Percentiles rank a stretch among this genome's conserved stretches.
Conservation (phyloP, 2,329 filamentous ascomycete genomes). For the Diplocarpon mali region DNA sequence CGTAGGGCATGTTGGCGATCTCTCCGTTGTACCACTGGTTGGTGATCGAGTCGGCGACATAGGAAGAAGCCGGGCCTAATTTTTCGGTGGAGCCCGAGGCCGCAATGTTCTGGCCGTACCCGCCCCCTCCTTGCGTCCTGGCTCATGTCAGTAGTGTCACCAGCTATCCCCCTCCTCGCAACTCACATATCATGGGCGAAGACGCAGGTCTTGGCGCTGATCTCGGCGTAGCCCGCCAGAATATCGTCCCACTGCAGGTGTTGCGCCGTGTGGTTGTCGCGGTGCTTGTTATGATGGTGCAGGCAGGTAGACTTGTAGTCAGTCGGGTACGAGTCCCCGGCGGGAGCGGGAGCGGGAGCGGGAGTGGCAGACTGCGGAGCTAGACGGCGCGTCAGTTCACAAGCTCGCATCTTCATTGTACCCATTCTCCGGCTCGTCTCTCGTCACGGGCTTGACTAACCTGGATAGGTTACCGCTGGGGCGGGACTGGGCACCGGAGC, state of each 20-base stretch:
- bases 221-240: slow-evolving; percentile 52
- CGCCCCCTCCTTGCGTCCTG: slow-evolving; percentile 45
- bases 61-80: slow-evolving; percentile 36
- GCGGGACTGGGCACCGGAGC: too few species aligned
- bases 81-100: slow-evolving; percentile 38
- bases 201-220: slow-evolving; percentile 54
- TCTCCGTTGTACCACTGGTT: slow-evolving; percentile 87
- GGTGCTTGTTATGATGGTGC: slow-evolving; percentile 70
- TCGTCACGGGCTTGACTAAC: too few species aligned
- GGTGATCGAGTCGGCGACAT: slow-evolving; percentile 58
- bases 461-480: too few species aligned
- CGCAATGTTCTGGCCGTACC: slow-evolving; percentile 90
- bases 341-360: slow-evolving; percentile 9
- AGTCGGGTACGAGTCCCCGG: background rate
- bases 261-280: slow-evolving; percentile 64
- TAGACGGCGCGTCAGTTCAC: too few species aligned
- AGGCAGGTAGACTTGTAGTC: slow-evolving; percentile 15
- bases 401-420: too few species aligned
- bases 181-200: slow-evolving; percentile 70
- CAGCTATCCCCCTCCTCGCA: background rate
- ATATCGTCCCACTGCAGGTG: slow-evolving; percentile 53
- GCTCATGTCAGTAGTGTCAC: slow-evolving; percentile 30
- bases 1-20: slow-evolving; percentile 43
- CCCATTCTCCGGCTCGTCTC: too few species aligned
- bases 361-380: background rate